Evolutionary conservation across 2,329 filamentous ascomycete species (phyloP).

Genomic region (Fusarium haematococcum): DNA sequence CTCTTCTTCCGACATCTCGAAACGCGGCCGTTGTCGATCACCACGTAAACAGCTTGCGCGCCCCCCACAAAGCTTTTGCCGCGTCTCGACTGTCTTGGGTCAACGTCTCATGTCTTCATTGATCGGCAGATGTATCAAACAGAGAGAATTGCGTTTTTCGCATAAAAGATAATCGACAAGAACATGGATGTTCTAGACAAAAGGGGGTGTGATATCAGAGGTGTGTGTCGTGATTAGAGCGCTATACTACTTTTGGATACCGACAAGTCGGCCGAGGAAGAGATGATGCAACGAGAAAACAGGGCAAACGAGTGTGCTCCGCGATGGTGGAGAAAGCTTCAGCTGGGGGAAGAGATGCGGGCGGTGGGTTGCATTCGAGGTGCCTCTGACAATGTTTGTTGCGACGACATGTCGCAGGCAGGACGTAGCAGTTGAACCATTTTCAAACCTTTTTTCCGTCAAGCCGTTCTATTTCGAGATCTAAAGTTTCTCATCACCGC

Average conservation of each 20-base stretch:
- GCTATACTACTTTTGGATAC: constrained; percentile 22
- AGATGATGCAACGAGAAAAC: neutral
- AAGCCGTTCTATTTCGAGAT: neutral
- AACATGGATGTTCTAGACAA: neutral
- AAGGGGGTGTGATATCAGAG: neutral
- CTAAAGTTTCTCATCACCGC: neutral
- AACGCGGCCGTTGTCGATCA: neutral
- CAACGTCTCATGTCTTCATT: neutral
- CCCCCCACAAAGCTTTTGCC: neutral
- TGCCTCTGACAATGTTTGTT: constrained; percentile 2
- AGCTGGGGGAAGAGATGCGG: neutral
- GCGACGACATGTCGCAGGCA: neutral
- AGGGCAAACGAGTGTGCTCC: neutral
- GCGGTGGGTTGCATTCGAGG: neutral
- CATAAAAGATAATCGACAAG: neutral
- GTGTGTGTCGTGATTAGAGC: neutral
- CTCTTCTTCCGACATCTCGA: neutral
- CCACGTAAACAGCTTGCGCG: neutral
- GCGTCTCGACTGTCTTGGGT: neutral
- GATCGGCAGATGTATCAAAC: constrained; percentile 10
- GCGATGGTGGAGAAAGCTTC: neutral
- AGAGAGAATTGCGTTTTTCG: constrained; percentile 1
- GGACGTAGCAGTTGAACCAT: neutral
- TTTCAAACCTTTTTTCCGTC: neutral
- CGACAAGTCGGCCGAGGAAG: constrained; percentile 13